Conservation (phyloP, 768 basidiomycete genomes). For the Pleurotus tuoliensis region DNA sequence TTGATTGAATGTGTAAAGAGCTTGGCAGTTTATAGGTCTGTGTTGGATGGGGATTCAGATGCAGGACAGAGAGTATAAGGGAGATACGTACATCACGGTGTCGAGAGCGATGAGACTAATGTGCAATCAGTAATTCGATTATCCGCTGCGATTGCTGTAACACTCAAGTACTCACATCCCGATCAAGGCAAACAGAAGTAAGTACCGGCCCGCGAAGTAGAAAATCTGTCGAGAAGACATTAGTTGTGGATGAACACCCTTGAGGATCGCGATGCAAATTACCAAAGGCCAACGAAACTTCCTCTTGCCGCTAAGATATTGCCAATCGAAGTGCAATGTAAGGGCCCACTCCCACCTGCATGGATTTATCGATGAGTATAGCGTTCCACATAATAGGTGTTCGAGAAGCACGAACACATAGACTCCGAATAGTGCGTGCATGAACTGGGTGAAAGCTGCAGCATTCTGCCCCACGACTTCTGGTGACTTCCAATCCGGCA, state of each 20-base stretch:
- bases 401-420: slow-evolving; percentile 37
- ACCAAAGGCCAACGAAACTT: slow-evolving; percentile 69
- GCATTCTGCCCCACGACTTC: slow-evolving; percentile 43
- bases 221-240: slow-evolving; percentile 39
- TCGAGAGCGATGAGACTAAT: slow-evolving; percentile 52
- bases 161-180: slow-evolving; percentile 61
- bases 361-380: neutral
- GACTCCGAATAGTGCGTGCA: slow-evolving; percentile 55
- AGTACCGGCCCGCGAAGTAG: slow-evolving; percentile 69
- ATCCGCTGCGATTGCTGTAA: neutral
- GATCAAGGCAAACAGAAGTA: slow-evolving; percentile 57
- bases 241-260: neutral
- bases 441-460: slow-evolving; percentile 44
- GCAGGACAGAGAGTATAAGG: neutral
- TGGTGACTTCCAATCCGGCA: slow-evolving; percentile 55
- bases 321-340: slow-evolving; percentile 60
- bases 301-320: slow-evolving; percentile 52
- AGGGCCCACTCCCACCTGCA: slow-evolving; percentile 60
- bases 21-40: slow-evolving; percentile 56
- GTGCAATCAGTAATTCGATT: neutral
- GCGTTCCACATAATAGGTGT: neutral
- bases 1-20: slow-evolving; percentile 57
- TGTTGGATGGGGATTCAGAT: neutral
- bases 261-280: slow-evolving; percentile 9
- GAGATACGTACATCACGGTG: slow-evolving; percentile 30